phyloP scores from a whole-genome alignment of 352 stramenopile species.

The Phytophthora constricta region DNA sequence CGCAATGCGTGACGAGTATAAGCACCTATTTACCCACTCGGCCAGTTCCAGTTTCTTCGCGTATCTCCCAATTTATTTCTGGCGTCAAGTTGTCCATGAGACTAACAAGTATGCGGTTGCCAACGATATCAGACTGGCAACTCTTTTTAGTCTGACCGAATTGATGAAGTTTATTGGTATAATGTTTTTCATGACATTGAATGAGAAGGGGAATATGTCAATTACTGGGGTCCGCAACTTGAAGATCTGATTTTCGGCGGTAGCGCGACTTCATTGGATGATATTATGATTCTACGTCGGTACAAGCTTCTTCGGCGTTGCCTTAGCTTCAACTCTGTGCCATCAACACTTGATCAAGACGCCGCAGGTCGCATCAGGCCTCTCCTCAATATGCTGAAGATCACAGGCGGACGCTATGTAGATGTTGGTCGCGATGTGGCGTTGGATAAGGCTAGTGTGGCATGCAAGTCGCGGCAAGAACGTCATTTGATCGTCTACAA shows the following conservation, averaged over 20 bases:
- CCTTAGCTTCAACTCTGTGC: background rate
- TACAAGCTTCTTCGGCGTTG: background rate
- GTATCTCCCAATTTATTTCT: slow-evolving; percentile 28
- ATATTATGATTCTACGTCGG: background rate
- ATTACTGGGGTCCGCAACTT: background rate
- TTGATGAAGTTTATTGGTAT: background rate
- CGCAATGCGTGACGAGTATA: background rate
- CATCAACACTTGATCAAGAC: background rate
- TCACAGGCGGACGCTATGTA: background rate
- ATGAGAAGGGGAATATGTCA: background rate
- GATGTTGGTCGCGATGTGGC: background rate
- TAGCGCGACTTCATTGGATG: background rate
- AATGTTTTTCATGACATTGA: background rate
- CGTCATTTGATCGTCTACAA: background rate
- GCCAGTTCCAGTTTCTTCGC: slow-evolving; percentile 26
- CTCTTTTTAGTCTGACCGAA: background rate
- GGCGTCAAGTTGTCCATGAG: slow-evolving; percentile 25
- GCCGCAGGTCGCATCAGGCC: background rate
- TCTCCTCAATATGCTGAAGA: background rate
- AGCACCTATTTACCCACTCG: slow-evolving; percentile 22
- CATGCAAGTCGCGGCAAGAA: background rate
- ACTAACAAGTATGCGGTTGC: slow-evolving; percentile 12
- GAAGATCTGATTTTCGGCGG: background rate
- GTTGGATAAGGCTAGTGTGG: background rate
- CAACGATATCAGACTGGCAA: background rate